Percentiles rank a stretch among this genome's conserved stretches.
Conservation (phyloP, 148 eudicot genomes). For the Fallopia convolvulus region DNA sequence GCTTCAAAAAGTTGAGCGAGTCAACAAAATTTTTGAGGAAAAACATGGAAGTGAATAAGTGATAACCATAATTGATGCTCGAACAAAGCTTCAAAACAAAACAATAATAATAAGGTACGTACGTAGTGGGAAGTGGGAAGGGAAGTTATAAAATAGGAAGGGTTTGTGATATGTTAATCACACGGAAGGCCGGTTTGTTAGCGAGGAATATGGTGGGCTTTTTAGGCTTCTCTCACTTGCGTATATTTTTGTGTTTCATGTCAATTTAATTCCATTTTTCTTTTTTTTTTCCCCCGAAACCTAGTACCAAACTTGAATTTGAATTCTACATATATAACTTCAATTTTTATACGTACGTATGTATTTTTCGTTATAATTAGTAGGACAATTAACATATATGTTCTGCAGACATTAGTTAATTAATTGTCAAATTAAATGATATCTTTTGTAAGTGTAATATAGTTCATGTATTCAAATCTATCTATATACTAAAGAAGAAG, state of each 20-base stretch:
- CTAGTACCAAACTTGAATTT: not conserved
- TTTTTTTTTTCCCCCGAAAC: not conserved
- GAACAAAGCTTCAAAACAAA: not conserved
- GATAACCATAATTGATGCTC: conserved; percentile 2
- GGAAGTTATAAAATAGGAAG: not conserved
- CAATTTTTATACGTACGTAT: not conserved
- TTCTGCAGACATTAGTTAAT: too few species aligned
- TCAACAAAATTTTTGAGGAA: not conserved
- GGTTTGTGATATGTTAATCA: not conserved
- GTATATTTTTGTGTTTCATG: not conserved
- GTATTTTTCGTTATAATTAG: too few species aligned
- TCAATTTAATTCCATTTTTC: not conserved
- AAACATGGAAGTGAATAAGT: not conserved
- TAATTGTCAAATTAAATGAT: too few species aligned
- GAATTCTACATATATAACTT: not conserved
- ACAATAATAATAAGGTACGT: not conserved
- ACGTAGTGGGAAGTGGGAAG: too few species aligned
- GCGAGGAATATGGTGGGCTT: conserved; percentile 9
- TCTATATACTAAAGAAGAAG: too few species aligned
- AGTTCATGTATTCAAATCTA: too few species aligned
- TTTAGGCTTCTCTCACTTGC: conserved; percentile 1
- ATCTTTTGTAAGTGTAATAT: too few species aligned
- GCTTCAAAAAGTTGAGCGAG: too few species aligned
- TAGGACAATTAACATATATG: too few species aligned
- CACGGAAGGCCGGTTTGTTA: not conserved